Conservation (phyloP, 2,329 filamentous ascomycete species). For the Xylaria sp. region DNA sequence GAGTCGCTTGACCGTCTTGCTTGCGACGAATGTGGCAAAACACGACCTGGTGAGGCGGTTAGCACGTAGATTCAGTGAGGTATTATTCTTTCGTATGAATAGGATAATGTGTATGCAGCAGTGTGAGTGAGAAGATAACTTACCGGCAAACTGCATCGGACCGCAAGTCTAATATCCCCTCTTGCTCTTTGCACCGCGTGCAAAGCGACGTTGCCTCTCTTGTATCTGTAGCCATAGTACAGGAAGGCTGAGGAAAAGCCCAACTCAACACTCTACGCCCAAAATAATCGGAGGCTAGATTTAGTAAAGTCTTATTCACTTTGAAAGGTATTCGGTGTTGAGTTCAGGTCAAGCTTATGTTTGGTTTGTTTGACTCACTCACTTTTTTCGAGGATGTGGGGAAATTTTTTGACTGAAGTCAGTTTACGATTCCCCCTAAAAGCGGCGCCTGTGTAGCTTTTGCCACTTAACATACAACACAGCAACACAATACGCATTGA, state of each 20-base stretch:
- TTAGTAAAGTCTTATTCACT: background rate
- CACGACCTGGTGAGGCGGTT: conserved; percentile 62
- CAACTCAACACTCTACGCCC: background rate
- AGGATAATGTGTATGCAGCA: background rate
- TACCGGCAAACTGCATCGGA: conserved; percentile 40
- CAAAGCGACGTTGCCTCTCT: conserved; percentile 32
- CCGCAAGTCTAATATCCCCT: conserved; percentile 41
- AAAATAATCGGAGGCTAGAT: background rate
- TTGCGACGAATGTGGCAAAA: conserved; percentile 77
- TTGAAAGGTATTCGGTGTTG: background rate
- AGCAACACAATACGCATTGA: background rate
- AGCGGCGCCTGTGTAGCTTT: conserved; percentile 21
- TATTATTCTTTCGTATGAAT: background rate
- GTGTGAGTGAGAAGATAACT: background rate
- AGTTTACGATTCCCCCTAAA: background rate
- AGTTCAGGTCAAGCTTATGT: background rate
- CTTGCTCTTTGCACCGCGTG: conserved; percentile 42
- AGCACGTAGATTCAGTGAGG: background rate
- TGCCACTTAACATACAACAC: conserved; percentile 2
- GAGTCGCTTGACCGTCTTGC: conserved; percentile 79
- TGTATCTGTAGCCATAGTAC: conserved; percentile 28
- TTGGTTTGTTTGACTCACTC: conserved; percentile 17
- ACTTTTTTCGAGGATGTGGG: conserved; percentile 11
- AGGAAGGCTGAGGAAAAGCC: background rate
- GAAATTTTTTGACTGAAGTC: conserved; percentile 7